A percentile compares a stretch with the other conserved stretches of the same genome.
Evolutionary conservation across 108 stramenopile species (phyloP).

Genomic region (Aureococcus anophagefferens): DNA sequence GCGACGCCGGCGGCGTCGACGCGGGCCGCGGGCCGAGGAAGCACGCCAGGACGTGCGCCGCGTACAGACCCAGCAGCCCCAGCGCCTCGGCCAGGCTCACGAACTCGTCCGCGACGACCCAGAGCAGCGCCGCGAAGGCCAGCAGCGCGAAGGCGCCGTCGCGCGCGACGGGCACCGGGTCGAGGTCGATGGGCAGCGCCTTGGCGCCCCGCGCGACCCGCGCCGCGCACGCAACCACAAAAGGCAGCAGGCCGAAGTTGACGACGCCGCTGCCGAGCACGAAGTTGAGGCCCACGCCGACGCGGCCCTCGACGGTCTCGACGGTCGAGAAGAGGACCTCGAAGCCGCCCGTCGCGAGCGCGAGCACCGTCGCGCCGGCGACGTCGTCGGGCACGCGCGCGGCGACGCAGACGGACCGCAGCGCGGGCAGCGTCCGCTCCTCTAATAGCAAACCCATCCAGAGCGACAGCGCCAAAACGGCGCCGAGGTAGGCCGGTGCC

Average conservation of each 20-base stretch:
- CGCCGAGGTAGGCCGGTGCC: not conserved
- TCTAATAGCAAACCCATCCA: not conserved
- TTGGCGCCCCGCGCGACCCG: not conserved
- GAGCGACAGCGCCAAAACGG: not conserved
- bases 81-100: not conserved
- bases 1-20: not conserved
- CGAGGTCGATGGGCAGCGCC: not conserved
- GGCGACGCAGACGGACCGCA: not conserved
- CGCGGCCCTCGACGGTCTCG: not conserved
- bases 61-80: not conserved
- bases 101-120: not conserved
- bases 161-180: not conserved
- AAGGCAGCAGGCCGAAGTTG: not conserved
- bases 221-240: not conserved
- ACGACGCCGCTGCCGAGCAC: not conserved
- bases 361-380: not conserved
- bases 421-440: constrained; percentile 1
- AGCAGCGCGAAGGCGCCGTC: not conserved
- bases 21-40: not conserved
- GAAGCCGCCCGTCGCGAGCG: not conserved
- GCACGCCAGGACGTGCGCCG: not conserved
- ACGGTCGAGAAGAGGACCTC: not conserved
- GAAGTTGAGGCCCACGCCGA: not conserved
- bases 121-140: not conserved
- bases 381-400: not conserved